These are phyloP conservation scores for Juglanconis sp. DNA, from an alignment of 2,329 filamentous ascomycete genomes.

Conservation along the genomic window DNA sequence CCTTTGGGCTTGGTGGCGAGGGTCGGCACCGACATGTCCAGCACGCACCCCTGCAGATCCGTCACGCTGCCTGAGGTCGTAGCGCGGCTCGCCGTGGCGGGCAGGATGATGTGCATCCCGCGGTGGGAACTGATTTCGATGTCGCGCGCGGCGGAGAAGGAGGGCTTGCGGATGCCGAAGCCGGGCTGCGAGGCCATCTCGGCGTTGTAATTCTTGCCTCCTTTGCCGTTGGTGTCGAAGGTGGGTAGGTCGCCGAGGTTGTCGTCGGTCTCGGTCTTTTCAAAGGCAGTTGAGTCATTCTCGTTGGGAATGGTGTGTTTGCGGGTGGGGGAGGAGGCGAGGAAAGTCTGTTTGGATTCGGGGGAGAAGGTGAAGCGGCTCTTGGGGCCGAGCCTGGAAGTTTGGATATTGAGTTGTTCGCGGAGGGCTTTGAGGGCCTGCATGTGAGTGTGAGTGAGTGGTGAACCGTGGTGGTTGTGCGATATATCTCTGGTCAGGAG, in stretches of 20 bases:
- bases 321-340: constrained; percentile 16
- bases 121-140: constrained; percentile 66
- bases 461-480: background rate
- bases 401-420: constrained; percentile 71
- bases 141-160: constrained; percentile 59
- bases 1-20: constrained; percentile 26
- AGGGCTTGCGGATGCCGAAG: constrained; percentile 53
- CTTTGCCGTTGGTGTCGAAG: constrained; percentile 14
- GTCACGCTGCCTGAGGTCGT: constrained; percentile 72
- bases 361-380: constrained; percentile 77
- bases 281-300: constrained; percentile 19
- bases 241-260: constrained; percentile 35
- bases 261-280: background rate
- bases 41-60: constrained; percentile 65
- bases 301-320: background rate
- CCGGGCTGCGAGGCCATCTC: constrained; percentile 43
- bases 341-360: constrained; percentile 27
- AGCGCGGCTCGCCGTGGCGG: constrained; percentile 65
- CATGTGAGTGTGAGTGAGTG: constrained; percentile 4
- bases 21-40: constrained; percentile 74
- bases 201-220: constrained; percentile 53
- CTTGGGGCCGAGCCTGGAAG: constrained; percentile 64
- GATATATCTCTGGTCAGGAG: background rate
- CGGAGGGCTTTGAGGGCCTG: constrained; percentile 77
- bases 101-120: constrained; percentile 73